Base-by-base conservation (phyloP, 805 yeast genomes). In the Blastobotrys chiropterorum region DNA sequence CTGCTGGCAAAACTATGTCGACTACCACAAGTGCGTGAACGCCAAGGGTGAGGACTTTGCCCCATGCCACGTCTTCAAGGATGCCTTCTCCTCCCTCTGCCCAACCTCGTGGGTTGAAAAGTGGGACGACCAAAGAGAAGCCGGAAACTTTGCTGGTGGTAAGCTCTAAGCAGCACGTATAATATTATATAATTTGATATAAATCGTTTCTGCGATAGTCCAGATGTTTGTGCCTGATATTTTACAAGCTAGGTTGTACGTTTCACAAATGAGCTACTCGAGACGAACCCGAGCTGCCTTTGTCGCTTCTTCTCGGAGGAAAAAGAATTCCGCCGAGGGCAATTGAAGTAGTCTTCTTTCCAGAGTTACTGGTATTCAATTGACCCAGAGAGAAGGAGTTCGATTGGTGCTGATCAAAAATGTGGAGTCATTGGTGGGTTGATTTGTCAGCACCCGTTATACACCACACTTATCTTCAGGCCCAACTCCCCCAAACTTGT, bases 31-130 rank as follows among this genome's bases (percentile, higher is more conserved):
- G 74, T 94, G 99, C 79, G 82, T 94, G 70, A 86, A 83, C 67
- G 89, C 90, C 61, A 92, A 92, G 77, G 99, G 99, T 69, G 97
- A 92, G 76, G 98, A 90, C 57, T 94, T 94, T 68, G 96, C 90
- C 65, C 98, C 98, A 67, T 94, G 99, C 75, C 80, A 90, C 75
- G 90, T 87, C 64, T 94, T 94, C 78, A 87, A 81, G 83, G 85
- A 81, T 73, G 88, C 97, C 52, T 94, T 80, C 80, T 81, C 85
- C 63, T 81, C 97, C 20, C 77, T 72, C 55, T 72, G 75, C 65
- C 73, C 74, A 47, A 55, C 56, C 6, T 44, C 60, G 50, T 68
- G 72, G 74, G 61, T 64, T 45, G 69, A 61, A 52, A 67, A 67
- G 62, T 71, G 74, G 73, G 72, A 70, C 54, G 74, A 69, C 59